Conservation (phyloP, 2,329 filamentous ascomycete species). For the Cordyceps cicadae region DNA sequence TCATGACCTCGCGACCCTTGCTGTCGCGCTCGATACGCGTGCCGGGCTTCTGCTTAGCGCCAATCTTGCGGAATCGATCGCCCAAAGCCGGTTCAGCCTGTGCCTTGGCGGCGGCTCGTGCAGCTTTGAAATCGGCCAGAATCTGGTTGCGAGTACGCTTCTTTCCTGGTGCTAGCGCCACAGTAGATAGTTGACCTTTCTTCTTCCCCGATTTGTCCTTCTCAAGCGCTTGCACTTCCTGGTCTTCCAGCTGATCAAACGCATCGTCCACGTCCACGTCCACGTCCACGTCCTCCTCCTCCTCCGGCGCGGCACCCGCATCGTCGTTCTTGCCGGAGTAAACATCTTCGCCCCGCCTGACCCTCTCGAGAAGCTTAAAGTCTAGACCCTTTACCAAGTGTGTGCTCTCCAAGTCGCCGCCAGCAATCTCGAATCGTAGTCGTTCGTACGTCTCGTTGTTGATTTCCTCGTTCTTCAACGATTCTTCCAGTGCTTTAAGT, state of each 20-base stretch:
- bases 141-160: conserved; percentile 60
- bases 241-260: conserved; percentile 49
- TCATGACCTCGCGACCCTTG: conserved; percentile 55
- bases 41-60: conserved; percentile 42
- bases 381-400: conserved; percentile 91
- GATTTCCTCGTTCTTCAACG: conserved; percentile 76
- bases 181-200: conserved; percentile 52
- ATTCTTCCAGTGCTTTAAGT: conserved; percentile 71
- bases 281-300: conserved; percentile 30
- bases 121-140: conserved; percentile 57
- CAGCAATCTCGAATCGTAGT: conserved; percentile 66
- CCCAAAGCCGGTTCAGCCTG: conserved; percentile 45
- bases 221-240: conserved; percentile 44
- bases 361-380: conserved; percentile 65
- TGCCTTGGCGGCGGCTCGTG: conserved; percentile 51
- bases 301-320: conserved; percentile 19
- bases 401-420: conserved; percentile 71
- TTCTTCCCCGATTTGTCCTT: conserved; percentile 47
- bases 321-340: conserved; percentile 30
- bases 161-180: conserved; percentile 43
- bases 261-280: conserved; percentile 60
- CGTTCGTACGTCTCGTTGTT: conserved; percentile 71
- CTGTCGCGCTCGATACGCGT: conserved; percentile 53
- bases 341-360: conserved; percentile 62
- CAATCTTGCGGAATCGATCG: conserved; percentile 57